Conservation (phyloP, 2,329 filamentous ascomycete genomes). For the Ophiostoma sp. region DNA sequence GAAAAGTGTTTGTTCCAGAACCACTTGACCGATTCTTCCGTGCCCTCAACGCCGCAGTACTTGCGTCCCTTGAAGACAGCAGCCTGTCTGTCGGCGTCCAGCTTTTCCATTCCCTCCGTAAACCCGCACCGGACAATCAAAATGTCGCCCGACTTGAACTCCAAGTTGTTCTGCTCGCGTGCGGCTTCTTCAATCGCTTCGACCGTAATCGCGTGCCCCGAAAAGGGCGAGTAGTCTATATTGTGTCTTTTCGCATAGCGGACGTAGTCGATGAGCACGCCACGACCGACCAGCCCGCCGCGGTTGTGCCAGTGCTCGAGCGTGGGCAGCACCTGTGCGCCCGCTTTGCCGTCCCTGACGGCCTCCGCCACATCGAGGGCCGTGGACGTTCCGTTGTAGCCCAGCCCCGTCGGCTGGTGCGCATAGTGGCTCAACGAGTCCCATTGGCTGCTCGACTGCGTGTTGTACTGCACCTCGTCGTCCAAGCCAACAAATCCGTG, state of each 20-base stretch:
- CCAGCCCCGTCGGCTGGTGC: neutral
- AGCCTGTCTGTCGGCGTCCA: neutral
- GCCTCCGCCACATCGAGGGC: neutral
- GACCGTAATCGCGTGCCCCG: neutral
- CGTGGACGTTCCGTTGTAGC: neutral
- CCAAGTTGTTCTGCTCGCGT: neutral
- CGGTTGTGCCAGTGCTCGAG: slow-evolving; percentile 3
- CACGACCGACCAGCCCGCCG: neutral
- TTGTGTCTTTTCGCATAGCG: neutral
- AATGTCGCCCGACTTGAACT: neutral
- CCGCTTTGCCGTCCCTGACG: neutral
- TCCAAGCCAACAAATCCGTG: neutral
- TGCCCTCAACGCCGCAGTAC: neutral
- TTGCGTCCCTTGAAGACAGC: neutral
- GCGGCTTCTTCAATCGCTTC: neutral
- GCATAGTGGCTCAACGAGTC: neutral
- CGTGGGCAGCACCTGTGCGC: neutral
- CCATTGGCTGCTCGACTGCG: neutral
- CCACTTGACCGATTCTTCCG: neutral
- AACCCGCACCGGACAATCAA: slow-evolving; percentile 3
- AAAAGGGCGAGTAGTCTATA: neutral
- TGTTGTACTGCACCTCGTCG: neutral
- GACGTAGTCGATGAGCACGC: neutral
- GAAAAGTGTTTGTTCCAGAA: slow-evolving; percentile 1
- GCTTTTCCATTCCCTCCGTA: neutral